A percentile compares a stretch with the other conserved stretches of the same genome.
Conservation (phyloP, 805 yeast species). For the Monosporozyma solicola region DNA sequence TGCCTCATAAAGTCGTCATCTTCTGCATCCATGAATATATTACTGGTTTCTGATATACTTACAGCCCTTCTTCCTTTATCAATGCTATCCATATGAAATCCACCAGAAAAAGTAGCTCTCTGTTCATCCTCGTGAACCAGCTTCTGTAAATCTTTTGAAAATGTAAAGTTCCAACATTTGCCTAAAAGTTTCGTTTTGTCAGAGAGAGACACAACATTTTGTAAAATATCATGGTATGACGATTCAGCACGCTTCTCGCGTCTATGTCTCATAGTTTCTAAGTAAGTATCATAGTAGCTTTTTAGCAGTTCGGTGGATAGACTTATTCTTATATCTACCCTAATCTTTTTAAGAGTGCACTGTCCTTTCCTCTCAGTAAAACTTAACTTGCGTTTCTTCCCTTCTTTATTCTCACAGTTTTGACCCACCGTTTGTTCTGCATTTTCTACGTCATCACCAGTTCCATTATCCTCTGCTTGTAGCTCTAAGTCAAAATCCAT, state of each 20-base stretch:
- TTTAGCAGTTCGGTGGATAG: constrained; percentile 20
- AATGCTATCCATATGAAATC: not conserved
- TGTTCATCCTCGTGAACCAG: not conserved
- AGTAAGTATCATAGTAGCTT: constrained; percentile 16
- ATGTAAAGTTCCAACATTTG: constrained; percentile 12
- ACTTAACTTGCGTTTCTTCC: not conserved
- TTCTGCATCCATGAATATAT: not conserved
- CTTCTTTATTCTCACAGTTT: not conserved
- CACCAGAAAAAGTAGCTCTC: not conserved
- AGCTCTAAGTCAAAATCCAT: constrained; percentile 10
- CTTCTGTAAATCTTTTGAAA: not conserved
- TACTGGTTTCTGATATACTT: not conserved
- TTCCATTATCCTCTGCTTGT: not conserved
- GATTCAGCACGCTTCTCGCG: not conserved
- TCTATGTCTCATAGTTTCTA: constrained; percentile 14
- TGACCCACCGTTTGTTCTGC: not conserved
- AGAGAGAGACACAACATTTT: not conserved
- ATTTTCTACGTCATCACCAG: not conserved
- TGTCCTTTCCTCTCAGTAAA: no score
- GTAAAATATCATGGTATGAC: not conserved
- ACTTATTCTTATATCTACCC: constrained; percentile 20
- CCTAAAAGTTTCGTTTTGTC: not conserved
- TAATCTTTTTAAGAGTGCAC: not conserved
- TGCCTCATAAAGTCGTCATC: not conserved
- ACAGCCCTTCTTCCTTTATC: constrained; percentile 11